Conservation (phyloP, 73 alveolate genomes). For the Tetrahymena borealis region DNA sequence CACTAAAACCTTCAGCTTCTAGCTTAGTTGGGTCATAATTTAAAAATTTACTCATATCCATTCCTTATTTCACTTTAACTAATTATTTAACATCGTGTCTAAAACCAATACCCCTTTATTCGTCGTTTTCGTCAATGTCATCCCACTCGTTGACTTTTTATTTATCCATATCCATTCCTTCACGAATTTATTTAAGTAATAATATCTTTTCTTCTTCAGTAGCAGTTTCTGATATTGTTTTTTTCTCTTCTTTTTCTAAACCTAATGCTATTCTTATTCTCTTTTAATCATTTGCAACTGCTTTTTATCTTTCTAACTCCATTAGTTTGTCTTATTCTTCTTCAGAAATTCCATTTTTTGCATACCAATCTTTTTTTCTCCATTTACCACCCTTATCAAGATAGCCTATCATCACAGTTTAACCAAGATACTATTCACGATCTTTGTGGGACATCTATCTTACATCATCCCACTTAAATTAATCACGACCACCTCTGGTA, state of each 20-base stretch:
- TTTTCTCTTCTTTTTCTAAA: slow-evolving; percentile 41
- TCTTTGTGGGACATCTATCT: slow-evolving; percentile 85
- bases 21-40: slow-evolving; percentile 4
- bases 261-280: slow-evolving; percentile 43
- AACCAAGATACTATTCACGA: slow-evolving; percentile 92
- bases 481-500: slow-evolving; percentile 95
- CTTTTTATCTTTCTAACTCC: slow-evolving; percentile 25
- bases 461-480: slow-evolving; percentile 96
- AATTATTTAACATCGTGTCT: slow-evolving; percentile 6
- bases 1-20: slow-evolving; percentile 29
- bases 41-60: slow-evolving; percentile 6
- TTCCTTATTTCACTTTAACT: slow-evolving; percentile 14
- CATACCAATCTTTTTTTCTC: slow-evolving; percentile 95
- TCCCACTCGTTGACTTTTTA: neutral
- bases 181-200: slow-evolving; percentile 15
- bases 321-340: neutral
- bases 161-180: neutral
- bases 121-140: neutral
- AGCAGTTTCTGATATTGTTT: slow-evolving; percentile 35
- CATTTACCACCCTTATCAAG: slow-evolving; percentile 98
- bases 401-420: slow-evolving; percentile 84
- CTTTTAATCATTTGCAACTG: slow-evolving; percentile 41
- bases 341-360: slow-evolving; percentile 22
- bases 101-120: slow-evolving; percentile 28
- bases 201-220: slow-evolving; percentile 4